Percentiles rank a stretch among this genome's conserved stretches.
phyloP scores from a whole-genome alignment of 345 rosid genomes.

The Murraya paniculata region DNA sequence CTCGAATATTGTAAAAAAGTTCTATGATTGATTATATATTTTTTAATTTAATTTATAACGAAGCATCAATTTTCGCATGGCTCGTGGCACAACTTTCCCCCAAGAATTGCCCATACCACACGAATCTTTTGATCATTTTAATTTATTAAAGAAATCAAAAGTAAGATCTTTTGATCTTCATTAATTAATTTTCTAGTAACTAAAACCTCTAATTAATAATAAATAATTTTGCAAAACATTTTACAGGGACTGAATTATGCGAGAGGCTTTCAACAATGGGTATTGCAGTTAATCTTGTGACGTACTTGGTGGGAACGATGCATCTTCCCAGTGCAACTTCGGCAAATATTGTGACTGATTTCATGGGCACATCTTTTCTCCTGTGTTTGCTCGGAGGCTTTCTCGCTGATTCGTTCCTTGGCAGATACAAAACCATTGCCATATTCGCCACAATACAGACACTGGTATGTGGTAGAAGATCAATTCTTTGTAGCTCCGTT shows the following conservation, averaged over 20 bases:
- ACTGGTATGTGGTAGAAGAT: conserved; percentile 30
- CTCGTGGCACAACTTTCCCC: neutral
- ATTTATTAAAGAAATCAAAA: neutral
- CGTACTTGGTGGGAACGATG: conserved; percentile 56
- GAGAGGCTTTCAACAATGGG: conserved; percentile 74
- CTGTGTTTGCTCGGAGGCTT: conserved; percentile 65
- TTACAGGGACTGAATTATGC: conserved; percentile 50
- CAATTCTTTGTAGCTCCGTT: no score
- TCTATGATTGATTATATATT: neutral
- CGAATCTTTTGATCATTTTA: neutral
- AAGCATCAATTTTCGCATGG: conserved; percentile 1
- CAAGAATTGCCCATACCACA: neutral
- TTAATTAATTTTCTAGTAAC: no score
- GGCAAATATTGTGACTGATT: conserved; percentile 61
- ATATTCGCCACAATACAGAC: conserved; percentile 47
- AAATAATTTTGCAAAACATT: neutral
- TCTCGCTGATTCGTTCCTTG: conserved; percentile 63
- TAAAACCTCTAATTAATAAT: no score
- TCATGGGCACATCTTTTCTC: conserved; percentile 66
- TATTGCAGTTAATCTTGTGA: conserved; percentile 63
- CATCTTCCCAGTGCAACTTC: conserved; percentile 59
- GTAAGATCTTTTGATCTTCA: no score
- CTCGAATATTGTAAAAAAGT: neutral
- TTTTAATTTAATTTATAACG: neutral
- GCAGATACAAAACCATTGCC: conserved; percentile 55